phyloP scores from a whole-genome alignment of 73 alveolate genomes.

The Diophrys appendiculata region DNA sequence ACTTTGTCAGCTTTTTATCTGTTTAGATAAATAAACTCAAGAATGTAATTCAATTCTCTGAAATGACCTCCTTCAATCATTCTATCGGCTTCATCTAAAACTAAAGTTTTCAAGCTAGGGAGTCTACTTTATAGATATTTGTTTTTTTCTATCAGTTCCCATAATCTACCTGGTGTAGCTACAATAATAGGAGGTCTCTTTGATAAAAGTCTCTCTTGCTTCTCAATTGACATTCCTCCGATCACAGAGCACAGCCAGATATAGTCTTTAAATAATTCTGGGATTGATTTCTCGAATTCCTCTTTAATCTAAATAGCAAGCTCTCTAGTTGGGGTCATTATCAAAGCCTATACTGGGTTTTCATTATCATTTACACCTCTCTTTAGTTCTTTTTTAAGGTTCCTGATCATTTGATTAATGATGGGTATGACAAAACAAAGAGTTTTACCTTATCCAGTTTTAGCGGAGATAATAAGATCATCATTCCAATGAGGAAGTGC shows the following conservation, averaged over 20 bases:
- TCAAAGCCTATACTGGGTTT: slow-evolving; percentile 34
- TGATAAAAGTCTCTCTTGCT: slow-evolving; percentile 88
- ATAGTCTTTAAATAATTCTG: slow-evolving; percentile 68
- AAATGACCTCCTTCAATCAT: slow-evolving; percentile 97
- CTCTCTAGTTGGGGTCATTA: slow-evolving; percentile 96
- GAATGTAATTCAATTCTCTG: slow-evolving; percentile 83
- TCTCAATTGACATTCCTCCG: slow-evolving; percentile 96
- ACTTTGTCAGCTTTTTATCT: slow-evolving; percentile 2
- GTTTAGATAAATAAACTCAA: slow-evolving; percentile 77
- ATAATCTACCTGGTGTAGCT: slow-evolving; percentile 98
- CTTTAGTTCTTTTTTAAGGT: slow-evolving; percentile 62
- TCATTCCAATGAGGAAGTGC: slow-evolving; percentile 62
- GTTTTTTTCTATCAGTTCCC: slow-evolving; percentile 95
- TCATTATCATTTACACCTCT: slow-evolving; percentile 37
- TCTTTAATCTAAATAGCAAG: slow-evolving; percentile 89
- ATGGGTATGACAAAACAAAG: slow-evolving; percentile 94
- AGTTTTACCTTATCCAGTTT: slow-evolving; percentile 98
- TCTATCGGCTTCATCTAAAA: slow-evolving; percentile 98
- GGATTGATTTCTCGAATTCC: slow-evolving; percentile 78
- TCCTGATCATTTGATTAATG: slow-evolving; percentile 72
- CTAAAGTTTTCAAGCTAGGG: slow-evolving; percentile 74
- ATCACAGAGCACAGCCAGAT: slow-evolving; percentile 65
- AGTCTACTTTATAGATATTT: slow-evolving; percentile 66
- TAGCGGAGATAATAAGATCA: slow-evolving; percentile 84
- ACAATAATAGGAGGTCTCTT: slow-evolving; percentile 87